phyloP scores from a whole-genome alignment of 1,284 basidiomycete genomes.

The Albatrellus sp. region DNA sequence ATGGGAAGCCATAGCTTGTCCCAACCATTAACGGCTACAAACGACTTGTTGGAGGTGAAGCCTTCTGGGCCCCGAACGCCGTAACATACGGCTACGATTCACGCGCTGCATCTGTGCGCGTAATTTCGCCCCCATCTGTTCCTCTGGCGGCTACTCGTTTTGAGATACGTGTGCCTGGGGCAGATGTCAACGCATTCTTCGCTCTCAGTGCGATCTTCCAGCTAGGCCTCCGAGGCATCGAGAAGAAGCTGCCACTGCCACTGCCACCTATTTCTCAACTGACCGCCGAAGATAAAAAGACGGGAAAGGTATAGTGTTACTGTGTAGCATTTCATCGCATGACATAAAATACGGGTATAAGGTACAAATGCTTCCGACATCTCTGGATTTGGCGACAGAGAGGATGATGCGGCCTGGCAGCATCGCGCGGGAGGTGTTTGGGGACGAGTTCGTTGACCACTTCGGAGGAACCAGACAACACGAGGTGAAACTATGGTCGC shows the following conservation, averaged over 20 bases:
- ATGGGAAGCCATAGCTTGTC: conserved; percentile 44
- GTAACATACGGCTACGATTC: conserved; percentile 94
- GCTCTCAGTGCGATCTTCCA: conserved; percentile 80
- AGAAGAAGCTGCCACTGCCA: conserved; percentile 59
- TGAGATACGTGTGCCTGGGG: conserved; percentile 90
- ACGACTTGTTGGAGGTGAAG: conserved; percentile 87
- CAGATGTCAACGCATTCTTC: conserved; percentile 91
- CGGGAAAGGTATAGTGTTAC: conserved; percentile 33
- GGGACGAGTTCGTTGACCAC: conserved; percentile 86
- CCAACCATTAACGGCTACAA: conserved; percentile 98
- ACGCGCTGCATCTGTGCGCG: conserved; percentile 80
- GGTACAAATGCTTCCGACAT: conserved; percentile 65
- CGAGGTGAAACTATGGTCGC: conserved; percentile 77
- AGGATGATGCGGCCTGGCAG: conserved; percentile 71
- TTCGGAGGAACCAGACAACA: conserved; percentile 87
- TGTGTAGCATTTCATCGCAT: too few species aligned
- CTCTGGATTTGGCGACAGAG: conserved; percentile 68
- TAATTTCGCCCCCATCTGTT: conserved; percentile 83
- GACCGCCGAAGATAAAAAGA: conserved; percentile 40
- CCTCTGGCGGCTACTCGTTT: conserved; percentile 74
- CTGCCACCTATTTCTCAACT: conserved; percentile 60
- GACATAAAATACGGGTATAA: conserved; percentile 13
- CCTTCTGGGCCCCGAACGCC: conserved; percentile 91
- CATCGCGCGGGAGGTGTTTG: conserved; percentile 79
- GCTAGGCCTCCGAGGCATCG: conserved; percentile 79